Conservation (phyloP, 495 filamentous ascomycete species). For the Amphirosellinia nigrospora region DNA sequence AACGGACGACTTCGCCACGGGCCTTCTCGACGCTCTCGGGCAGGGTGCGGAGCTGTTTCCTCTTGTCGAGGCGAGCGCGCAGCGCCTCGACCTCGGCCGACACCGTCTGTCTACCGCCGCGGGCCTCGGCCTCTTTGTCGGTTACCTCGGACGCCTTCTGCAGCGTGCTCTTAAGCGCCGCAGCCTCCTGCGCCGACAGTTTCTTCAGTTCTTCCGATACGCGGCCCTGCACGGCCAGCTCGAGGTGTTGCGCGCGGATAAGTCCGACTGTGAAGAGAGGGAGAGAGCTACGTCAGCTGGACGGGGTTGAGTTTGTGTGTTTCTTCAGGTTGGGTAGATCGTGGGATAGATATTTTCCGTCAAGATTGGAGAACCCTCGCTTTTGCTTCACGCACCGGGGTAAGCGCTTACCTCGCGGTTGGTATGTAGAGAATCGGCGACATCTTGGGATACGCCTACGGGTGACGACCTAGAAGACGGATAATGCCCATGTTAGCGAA, state of each 20-base stretch:
- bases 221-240: conserved; percentile 88
- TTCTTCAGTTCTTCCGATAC: conserved; percentile 83
- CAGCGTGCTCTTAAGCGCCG: conserved; percentile 66
- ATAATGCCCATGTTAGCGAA: conserved; percentile 11
- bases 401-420: conserved; percentile 75
- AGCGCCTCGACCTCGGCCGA: conserved; percentile 76
- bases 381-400: neutral
- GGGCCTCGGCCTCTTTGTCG: conserved; percentile 26
- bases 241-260: conserved; percentile 81
- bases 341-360: neutral
- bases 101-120: conserved; percentile 46
- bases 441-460: conserved; percentile 82
- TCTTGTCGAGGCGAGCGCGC: conserved; percentile 71
- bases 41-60: conserved; percentile 70
- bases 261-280: conserved; percentile 70
- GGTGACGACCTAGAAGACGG: conserved; percentile 70
- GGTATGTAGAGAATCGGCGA: conserved; percentile 80
- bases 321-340: neutral
- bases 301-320: neutral
- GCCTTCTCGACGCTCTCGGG: conserved; percentile 72
- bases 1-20: conserved; percentile 76
- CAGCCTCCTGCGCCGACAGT: conserved; percentile 63
- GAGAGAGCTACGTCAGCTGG: conserved; percentile 21
- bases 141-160: conserved; percentile 59
- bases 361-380: neutral